Evolutionary conservation across 208 protist genomes (phyloP), one percentile per base, ranked within the genome.

Genomic region (Crithidia sp.): DNA sequence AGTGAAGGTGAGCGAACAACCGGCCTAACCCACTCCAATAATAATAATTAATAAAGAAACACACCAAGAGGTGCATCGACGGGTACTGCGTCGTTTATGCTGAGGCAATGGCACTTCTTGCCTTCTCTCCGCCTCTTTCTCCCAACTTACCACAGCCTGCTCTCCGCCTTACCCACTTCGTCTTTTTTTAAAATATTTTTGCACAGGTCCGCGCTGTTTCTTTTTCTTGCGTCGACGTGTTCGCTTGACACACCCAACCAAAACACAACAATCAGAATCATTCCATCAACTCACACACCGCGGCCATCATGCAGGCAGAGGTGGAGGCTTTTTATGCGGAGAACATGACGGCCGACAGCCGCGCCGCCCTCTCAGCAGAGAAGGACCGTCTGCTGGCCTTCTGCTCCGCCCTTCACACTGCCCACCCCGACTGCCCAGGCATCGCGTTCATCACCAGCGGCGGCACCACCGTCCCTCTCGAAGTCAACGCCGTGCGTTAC

Each of bases 401-500:
- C 66, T 77, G 86, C 28, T 61, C 60, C 4, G 7, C 47, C 2
- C 56, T 83, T n/a, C 60, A 59, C 8, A 13, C 13, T 4, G 45
- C 43, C 2, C 54, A 67, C 50, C 64, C 74, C 9, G 49, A 63
- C 50, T 88, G 81, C 70, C 67, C 72, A 10, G 89, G 92, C 7
- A 61, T 96, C 39, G 88, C 85, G 36, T 84, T 93, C 65, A 76
- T 96, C 73, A 94, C 92, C 4, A 93, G 89, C 65, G 92, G 92
- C 16, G 89, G 89, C 47, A 96, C 92, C 4, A 70, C 73, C 5
- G 89, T 94, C 37, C 88, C 92, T 5, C 76, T 96, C 7, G 92
- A 96, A 80, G 77, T 87, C n/a, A 89, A 94, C 64, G 81, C 92
- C 16, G 92, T 96, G 17, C 92, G 92, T 71, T 95, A 83, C 67